Base-by-base conservation (phyloP, 2,329 filamentous ascomycete species). In the Penicillium sclerotiorum region DNA sequence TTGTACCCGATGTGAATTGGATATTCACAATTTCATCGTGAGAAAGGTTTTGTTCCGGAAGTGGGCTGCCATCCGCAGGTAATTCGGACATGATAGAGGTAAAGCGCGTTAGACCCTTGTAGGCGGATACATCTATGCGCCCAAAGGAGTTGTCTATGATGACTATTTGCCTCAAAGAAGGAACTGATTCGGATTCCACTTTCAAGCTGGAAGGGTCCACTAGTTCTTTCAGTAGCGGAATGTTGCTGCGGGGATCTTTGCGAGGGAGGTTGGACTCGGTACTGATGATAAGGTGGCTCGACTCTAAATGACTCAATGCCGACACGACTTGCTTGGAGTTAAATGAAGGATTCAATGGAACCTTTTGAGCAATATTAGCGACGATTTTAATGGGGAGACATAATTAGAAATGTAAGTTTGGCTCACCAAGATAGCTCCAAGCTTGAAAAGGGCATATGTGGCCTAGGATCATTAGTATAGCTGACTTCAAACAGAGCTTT, bases 1-100 rank as follows among this genome's bases (percentile, higher is more conserved):
- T 97, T 0, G 94, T 97, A n/a, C 93, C 94, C 0, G 88, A 93
- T 0, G 94, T 99, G 75, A 97, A 97, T 70, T 97, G 93, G 57
- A 97, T 96, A 67, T 96, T 97, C 58, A 95, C 86, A 2, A 88
- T 84, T 43, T 97, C 93, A 53, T 82, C 69, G 0, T 84, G 77
- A 87, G 76, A 71, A 20, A 69, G 23, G 61, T 60, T 9, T 66
- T 77, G 67, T 71, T 76, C 53, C 63, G 71, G 61, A 73, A 88
- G 48, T 53, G 69, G 51, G 40, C 49, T 53, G 40, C 63, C 64
- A 47, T 71, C 63, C n/a, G 66, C 67, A 5, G 75, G 71, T 52
- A 80, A 69, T 8, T 73, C 64, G 11, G 72, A 73, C 22, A 66
- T 63, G 52, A 78, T 57, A 21, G 78, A 73, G 15, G 77, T 59